Evolutionary conservation across 257 asterid species (phyloP), one percentile per base, ranked within the genome.

Genomic region (Coffea canephora): DNA sequence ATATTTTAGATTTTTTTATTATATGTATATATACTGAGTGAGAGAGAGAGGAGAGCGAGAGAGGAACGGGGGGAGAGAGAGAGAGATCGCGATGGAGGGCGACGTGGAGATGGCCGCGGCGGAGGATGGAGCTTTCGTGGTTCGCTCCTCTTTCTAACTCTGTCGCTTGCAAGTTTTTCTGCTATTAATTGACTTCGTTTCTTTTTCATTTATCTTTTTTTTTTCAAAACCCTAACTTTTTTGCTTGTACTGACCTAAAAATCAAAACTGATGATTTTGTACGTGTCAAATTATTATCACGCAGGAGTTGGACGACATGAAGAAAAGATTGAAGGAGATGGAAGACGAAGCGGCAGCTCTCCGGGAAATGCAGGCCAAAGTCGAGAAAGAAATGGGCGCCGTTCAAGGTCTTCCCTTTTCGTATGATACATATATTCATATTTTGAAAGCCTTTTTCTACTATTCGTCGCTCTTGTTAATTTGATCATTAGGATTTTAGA

Each of bases 301-400:
- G 31, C 75, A 92, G 97, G 97, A 88, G 88, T 83, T 92, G 81
- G 90, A 87, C 79, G 96, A 86, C 80, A 89, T 92, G 93, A 92
- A 91, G 88, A 91, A 91, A 89, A 87, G 97, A 73, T 77, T 92
- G 82, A 92, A 92, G 88, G 97, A 92, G 83, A 92, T 91, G 93
- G 96, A 91, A 85, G 96, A 91, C 18, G 97, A 92, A 79, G 90
- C 96, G 65, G 88, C 96, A 13, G 93, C 96, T 77, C 96, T 92
- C 69, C 96, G 93, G 48, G 94, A 92, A 85, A 89, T 92, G 96
- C 96, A 91, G 88, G 90, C 93, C 65, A 92, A 92, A 81, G 93
- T 86, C 54, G 91, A 91, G 88, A 92, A 89, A 79, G 97, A 92
- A 75, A 92, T 92, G 93, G 88, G 92, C 45, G 78, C 90, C 77